Evolutionary conservation across 352 stramenopile genomes (phyloP), one percentile per base, ranked within the genome.

Genomic region (Phytophthora cactorum): DNA sequence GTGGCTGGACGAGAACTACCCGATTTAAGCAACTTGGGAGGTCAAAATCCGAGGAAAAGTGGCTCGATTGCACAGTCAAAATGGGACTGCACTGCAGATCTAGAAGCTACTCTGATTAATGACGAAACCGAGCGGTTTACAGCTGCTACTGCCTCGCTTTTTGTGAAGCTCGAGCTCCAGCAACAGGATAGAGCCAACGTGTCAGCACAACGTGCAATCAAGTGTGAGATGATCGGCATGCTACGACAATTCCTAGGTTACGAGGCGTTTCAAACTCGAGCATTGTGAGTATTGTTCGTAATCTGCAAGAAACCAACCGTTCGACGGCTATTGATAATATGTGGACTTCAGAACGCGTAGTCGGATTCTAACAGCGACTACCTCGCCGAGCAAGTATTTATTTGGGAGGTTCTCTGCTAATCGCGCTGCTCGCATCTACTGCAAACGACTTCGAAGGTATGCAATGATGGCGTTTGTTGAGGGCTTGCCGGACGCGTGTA

Each of bases 221-320:
- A 72, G 34, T 77, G 70, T 53, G 74, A 81, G 53, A 61, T 70
- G 47, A 36, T 81, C 12, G 54, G 55, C 2, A 45, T 79, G 47
- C 29, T 66, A 47, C 67, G 60, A 3, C 74, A 63, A 47, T 77
- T 77, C 47, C 51, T 56, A 8, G 38, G 31, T n/a, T 72, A 77
- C 29, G 70, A 72, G 15, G 38, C 11, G 10, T 44, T 81, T 28
- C 74, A 77, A 55, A 46, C 52, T 41, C 50, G 62, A 54, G 50
- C 67, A 17, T 14, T 81, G 45, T 51, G 62, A 9, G 63, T 70
- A 0, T 47, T 74, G 22, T 9, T 67, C 5, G 55, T 60, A 14
- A 66, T 74, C 61, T 70, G 59, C 43, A 66, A 52, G 49, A 69
- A 71, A 22, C 38, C 64, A 54, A 62, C 15, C 3, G 47, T 56